phyloP scores from a whole-genome alignment of 148 eudicot species.

The Dianthus caryophyllus region DNA sequence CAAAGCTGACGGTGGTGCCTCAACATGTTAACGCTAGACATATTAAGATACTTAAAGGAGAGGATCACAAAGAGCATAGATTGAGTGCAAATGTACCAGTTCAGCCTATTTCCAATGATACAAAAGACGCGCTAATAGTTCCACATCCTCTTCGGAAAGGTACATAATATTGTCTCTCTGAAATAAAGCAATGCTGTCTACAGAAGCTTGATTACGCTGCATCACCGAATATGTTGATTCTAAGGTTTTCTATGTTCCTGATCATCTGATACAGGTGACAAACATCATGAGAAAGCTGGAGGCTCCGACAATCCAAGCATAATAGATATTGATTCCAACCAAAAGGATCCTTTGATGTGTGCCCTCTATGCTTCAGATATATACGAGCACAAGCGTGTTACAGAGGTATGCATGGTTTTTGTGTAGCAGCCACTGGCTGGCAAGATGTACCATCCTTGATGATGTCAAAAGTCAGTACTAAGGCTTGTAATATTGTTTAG shows the following conservation, averaged over 20 bases:
- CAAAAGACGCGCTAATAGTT: constrained; percentile 20
- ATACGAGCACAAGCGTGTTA: constrained; percentile 41
- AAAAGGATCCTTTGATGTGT: constrained; percentile 81
- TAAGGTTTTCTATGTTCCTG: not conserved
- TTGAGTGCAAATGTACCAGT: constrained; percentile 18
- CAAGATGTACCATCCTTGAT: not conserved
- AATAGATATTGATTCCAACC: constrained; percentile 60
- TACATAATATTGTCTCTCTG: no score
- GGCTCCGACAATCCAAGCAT: constrained; percentile 33
- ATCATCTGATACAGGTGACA: constrained; percentile 34
- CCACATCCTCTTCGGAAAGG: constrained; percentile 34
- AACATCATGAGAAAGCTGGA: constrained; percentile 29
- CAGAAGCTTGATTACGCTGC: not conserved
- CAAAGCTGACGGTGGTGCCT: constrained; percentile 32
- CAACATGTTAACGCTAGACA: constrained; percentile 28
- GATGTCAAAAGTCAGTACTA: not conserved
- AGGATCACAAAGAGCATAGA: constrained; percentile 24
- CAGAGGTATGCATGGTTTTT: constrained; percentile 50
- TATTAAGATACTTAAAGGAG: constrained; percentile 19
- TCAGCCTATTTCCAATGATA: constrained; percentile 21
- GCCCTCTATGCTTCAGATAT: constrained; percentile 69
- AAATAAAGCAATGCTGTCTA: not conserved
- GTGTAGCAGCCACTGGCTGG: not conserved
- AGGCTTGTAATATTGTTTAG: not conserved
- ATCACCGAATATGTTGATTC: not conserved